Conservation (phyloP, 2,329 filamentous ascomycete species). For the Cladobotryum mycophilum region DNA sequence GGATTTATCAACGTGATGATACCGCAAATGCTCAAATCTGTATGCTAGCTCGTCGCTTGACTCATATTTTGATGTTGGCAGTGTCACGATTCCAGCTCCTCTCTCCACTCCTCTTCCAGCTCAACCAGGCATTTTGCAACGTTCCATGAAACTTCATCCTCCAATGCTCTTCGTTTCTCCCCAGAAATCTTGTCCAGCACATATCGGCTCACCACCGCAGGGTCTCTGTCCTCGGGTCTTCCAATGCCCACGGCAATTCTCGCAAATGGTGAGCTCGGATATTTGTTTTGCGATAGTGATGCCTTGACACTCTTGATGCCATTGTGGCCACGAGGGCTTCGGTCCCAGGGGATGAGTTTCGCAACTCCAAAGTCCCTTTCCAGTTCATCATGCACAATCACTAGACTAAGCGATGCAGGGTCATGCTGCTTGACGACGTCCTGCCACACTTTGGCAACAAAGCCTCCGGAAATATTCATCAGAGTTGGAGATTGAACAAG, state of each 20-base stretch:
- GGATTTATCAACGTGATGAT: no score
- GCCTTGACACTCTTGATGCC: conserved; percentile 63
- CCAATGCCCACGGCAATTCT: conserved; percentile 82
- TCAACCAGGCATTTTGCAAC: conserved; percentile 45
- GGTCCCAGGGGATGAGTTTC: conserved; percentile 54
- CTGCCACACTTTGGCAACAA: conserved; percentile 60
- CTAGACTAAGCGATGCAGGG: conserved; percentile 42
- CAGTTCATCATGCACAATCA: conserved; percentile 85
- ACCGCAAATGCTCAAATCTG: no score
- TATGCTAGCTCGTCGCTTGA: no score
- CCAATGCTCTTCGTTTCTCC: conserved; percentile 45
- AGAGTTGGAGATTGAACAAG: conserved; percentile 67
- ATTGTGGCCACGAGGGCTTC: conserved; percentile 66
- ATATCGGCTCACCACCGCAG: conserved; percentile 63
- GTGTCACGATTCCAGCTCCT: conserved; percentile 1
- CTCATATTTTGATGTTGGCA: background rate
- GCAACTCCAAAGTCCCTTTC: conserved; percentile 66
- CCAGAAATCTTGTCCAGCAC: conserved; percentile 64
- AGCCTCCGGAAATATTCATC: conserved; percentile 81
- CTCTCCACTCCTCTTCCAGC: conserved; percentile 35
- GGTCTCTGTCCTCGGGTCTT: conserved; percentile 64
- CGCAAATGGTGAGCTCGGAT: conserved; percentile 37
- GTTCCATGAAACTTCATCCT: conserved; percentile 43
- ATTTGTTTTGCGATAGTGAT: conserved; percentile 38
- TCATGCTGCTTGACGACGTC: conserved; percentile 40